Base-by-base conservation (phyloP, 2,329 filamentous ascomycete species). In the Pyricularia grisea region DNA sequence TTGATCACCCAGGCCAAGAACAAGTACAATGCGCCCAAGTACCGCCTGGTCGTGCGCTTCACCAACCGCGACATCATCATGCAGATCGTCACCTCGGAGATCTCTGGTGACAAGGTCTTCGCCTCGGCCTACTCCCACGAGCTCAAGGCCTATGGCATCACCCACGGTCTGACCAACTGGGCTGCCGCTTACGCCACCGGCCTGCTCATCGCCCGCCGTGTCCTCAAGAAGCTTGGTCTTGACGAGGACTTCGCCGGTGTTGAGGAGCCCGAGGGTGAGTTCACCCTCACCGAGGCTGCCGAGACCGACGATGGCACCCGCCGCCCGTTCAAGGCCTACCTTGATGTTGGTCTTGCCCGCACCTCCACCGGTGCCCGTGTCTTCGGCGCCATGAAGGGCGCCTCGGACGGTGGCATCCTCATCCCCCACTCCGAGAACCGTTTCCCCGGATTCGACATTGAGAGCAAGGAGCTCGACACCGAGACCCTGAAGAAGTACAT, bases 1-100 rank as follows among this genome's bases (percentile, higher is more conserved):
- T 89, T 99, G 84, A 95, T 98, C 88, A 94, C 93, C 87, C 95
- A 99, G 89, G 95, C 95, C 86, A 99, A 98, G 93, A 99, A 99
- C 93, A 99, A 99, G 92, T 99, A 98, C 92, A 97, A 97, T 86
- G 92, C 95, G 74, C 95, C 95, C 85, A 99, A 99, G 90, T 98
- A 99, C 91, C 92, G 95, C 81, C 91, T 99, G 80, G 95, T 99
- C 76, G 93, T 99, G 81, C 95, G 95, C 83, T 97, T 97, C 91
- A 96, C 93, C 88, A 97, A 98, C 91, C 93, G 93, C 84, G 94
- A 99, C 88, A 97, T 98, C 87, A 92, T 98, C 86, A 90, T 89
- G 85, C 95, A 99, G 88, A 95, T 99, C 82, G 89, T 99, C 82
- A 91, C 88, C 81, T 96, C 95, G 71, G 95, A 99, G 88, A 92